phyloP scores from a whole-genome alignment of 2,329 filamentous ascomycete species.

The Calonectria multiphialidica region DNA sequence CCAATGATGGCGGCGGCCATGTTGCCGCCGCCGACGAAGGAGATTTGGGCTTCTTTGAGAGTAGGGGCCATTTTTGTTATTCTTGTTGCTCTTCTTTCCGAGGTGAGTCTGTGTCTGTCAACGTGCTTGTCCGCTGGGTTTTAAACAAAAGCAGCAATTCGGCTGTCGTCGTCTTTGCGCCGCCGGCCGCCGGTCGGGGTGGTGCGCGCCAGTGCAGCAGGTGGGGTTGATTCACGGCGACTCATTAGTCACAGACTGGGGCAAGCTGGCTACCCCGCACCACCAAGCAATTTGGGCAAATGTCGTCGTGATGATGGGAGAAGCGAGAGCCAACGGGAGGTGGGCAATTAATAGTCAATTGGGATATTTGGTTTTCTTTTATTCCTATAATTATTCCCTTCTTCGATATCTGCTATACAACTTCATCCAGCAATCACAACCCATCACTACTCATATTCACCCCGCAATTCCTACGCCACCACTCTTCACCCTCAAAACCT shows the following conservation, averaged over 20 bases:
- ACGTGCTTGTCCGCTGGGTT: background rate
- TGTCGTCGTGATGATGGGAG: background rate
- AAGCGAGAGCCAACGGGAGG: background rate
- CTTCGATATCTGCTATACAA: too few relatives aligned
- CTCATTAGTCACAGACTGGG: background rate
- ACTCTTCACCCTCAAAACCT: background rate
- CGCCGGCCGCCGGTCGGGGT: conserved; percentile 1
- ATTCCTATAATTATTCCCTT: too few relatives aligned
- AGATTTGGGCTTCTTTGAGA: conserved; percentile 49
- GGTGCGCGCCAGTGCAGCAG: background rate
- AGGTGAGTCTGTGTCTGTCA: background rate
- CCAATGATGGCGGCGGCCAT: conserved; percentile 66
- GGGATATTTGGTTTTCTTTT: background rate
- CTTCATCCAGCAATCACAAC: background rate
- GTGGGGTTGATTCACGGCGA: background rate
- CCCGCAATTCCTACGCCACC: background rate
- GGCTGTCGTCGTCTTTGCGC: conserved; percentile 9
- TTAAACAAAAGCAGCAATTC: background rate
- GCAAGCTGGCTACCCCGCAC: conserved; percentile 5
- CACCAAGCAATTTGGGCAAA: background rate
- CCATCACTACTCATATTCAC: background rate
- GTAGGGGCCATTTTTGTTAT: conserved; percentile 43
- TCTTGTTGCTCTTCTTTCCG: too few relatives aligned
- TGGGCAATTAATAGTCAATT: background rate
- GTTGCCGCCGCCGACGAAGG: conserved; percentile 61